Percentiles rank a stretch among this genome's conserved stretches.
phyloP scores from a whole-genome alignment of 2,329 filamentous ascomycete genomes.

The Colletotrichum godetiae region DNA sequence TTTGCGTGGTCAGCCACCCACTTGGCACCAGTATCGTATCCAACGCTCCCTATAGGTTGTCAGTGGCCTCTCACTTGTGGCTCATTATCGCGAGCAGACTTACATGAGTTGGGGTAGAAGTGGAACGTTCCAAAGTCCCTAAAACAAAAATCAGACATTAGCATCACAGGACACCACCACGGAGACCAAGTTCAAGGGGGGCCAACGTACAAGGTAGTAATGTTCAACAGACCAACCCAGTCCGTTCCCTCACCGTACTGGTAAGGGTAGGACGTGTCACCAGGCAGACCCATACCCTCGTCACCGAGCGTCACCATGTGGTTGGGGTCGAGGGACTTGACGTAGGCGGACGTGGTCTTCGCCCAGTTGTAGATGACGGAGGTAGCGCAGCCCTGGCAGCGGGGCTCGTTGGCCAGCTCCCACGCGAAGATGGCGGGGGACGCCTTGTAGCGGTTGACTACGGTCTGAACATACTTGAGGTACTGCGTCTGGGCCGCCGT shows the following conservation, averaged over 20 bases:
- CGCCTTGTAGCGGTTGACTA: conserved; percentile 60
- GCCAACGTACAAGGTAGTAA: conserved; percentile 53
- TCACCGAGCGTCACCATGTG: conserved; percentile 76
- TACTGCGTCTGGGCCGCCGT: conserved; percentile 66
- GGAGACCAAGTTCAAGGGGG: not conserved
- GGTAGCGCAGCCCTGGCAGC: conserved; percentile 69
- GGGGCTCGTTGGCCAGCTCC: conserved; percentile 68
- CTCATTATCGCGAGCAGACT: conserved; percentile 37
- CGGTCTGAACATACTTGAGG: conserved; percentile 58
- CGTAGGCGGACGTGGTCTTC: conserved; percentile 65
- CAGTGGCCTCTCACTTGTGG: not conserved
- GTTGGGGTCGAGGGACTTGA: conserved; percentile 70
- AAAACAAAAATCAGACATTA: not conserved
- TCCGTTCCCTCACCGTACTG: conserved; percentile 60
- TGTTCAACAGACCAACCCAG: conserved; percentile 62
- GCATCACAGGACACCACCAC: not conserved
- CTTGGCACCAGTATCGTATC: conserved; percentile 33
- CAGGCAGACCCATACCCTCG: conserved; percentile 59
- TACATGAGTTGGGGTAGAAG: conserved; percentile 45
- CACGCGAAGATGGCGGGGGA: conserved; percentile 64
- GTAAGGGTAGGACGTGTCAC: conserved; percentile 65
- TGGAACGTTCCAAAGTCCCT: conserved; percentile 55
- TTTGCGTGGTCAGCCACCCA: conserved; percentile 42
- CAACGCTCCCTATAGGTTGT: conserved; percentile 31
- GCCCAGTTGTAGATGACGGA: conserved; percentile 72